Evolutionary conservation across 2,329 filamentous ascomycete species (phyloP).

Genomic region (Diaporthe velutina): DNA sequence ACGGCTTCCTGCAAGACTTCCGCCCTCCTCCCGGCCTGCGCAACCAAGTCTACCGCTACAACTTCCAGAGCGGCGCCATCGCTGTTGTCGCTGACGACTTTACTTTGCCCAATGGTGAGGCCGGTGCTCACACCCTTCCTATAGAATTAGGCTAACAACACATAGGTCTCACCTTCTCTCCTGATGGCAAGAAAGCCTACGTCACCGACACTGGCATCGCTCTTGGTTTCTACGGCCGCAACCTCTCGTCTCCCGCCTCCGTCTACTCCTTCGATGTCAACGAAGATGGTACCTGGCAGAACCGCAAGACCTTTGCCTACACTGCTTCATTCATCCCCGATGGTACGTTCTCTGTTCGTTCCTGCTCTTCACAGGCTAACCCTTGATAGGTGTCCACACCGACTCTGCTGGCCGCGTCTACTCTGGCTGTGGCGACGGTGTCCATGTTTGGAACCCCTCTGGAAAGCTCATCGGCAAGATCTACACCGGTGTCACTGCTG

Average conservation of each 20-base stretch:
- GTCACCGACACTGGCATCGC: conserved; percentile 67
- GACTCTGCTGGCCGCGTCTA: conserved; percentile 69
- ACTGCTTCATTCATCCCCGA: conserved; percentile 66
- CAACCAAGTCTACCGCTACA: conserved; percentile 71
- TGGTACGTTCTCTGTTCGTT: neutral
- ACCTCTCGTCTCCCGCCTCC: conserved; percentile 56
- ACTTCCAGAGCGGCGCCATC: conserved; percentile 62
- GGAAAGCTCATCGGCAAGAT: conserved; percentile 70
- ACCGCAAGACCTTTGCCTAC: conserved; percentile 67
- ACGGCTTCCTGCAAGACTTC: conserved; percentile 71
- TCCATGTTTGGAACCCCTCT: conserved; percentile 62
- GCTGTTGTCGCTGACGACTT: conserved; percentile 71
- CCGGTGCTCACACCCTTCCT: neutral
- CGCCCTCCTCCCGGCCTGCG: conserved; percentile 64
- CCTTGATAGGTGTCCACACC: conserved; percentile 61
- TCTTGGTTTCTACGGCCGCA: conserved; percentile 56
- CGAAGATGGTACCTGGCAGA: conserved; percentile 57
- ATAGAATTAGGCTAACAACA: neutral
- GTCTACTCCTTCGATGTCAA: conserved; percentile 60
- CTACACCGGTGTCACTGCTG: conserved; percentile 58
- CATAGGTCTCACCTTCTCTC: conserved; percentile 64
- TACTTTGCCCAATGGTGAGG: conserved; percentile 63
- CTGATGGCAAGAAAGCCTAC: conserved; percentile 62
- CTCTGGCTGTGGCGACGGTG: conserved; percentile 62
- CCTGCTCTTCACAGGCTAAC: neutral